Conservation (phyloP, 208 protist species). For the Acanthamoeba healyi region DNA sequence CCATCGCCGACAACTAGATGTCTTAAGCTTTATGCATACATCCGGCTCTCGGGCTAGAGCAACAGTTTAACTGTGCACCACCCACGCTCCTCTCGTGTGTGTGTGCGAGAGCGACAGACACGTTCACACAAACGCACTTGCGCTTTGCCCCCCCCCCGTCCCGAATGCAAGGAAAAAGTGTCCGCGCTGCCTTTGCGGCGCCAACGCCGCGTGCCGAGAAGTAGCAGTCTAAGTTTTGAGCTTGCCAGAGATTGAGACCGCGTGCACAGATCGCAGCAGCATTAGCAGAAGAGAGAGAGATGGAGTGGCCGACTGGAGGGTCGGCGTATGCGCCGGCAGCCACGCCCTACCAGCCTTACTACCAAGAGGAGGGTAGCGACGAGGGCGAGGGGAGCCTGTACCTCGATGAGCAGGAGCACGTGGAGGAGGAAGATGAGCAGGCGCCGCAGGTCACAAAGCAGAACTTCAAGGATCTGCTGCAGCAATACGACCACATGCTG, state of each 20-base stretch:
- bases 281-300: not conserved
- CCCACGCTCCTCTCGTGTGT: too few species aligned
- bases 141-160: too few species aligned
- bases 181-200: too few species aligned
- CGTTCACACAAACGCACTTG: too few species aligned
- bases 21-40: too few species aligned
- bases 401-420: not conserved
- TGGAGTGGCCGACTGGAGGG: not conserved
- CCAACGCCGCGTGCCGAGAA: too few species aligned
- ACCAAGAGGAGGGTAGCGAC: not conserved
- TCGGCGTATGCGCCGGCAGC: not conserved
- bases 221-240: not conserved
- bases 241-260: too few species aligned
- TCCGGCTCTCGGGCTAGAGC: too few species aligned
- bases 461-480: slow-evolving; percentile 67
- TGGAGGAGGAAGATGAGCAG: slow-evolving; percentile 41
- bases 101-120: too few species aligned
- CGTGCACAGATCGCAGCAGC: not conserved
- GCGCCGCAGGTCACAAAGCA: not conserved
- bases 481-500: slow-evolving; percentile 52
- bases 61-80: too few species aligned
- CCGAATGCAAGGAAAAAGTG: too few species aligned
- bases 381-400: not conserved
- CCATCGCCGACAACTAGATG: not conserved
- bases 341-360: not conserved